Evolutionary conservation across 208 protist species (phyloP), one percentile per base, ranked within the genome.

Genomic region (Acanthamoeba polyphaga): DNA sequence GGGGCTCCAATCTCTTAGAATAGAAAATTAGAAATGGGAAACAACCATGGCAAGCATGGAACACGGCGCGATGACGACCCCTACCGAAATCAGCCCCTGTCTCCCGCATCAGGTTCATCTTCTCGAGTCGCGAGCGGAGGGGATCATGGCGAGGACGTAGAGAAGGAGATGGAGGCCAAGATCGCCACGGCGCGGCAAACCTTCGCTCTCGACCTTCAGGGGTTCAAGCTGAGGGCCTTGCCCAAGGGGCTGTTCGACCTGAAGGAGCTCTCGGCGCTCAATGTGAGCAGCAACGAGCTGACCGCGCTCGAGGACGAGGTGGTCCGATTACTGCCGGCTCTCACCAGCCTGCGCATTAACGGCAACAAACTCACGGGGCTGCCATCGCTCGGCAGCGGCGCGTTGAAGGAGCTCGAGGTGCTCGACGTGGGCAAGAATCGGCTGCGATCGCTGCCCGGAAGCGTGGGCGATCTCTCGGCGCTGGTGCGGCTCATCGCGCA

Each of bases 91-190:
- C 53, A 0, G 12, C 51, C 84, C 15, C 15, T 38, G 38, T 68
- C 55, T 58, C 49, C 55, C 27, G 13, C 27, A 34, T 76, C 68
- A 15, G 15, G 29, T 51, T 49, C 70, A 2, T 74, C 68, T 38
- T 27, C 68, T 74, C 32, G 32, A 88, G 10, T 15, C 78, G 27
- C 32, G 58, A 55, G 32, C 64, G 80, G 53, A 51, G 15, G 58
- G 17, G 58, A 43, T 19, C 12, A 78, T 60, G 49, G 62, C 34
- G 60, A 19, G 7, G 46, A 1, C n/a, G 15, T 80, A 46, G 70
- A 85, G 34, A 80, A 64, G 27, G 91, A 94, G 53, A 94, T 94
- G 17, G 70, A 94, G n/a, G 64, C 91, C 91, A 94, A 94, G 29
- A 80, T 94, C 19, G 66, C 55, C 15, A 68, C 91, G 34, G 91